Base-by-base conservation (phyloP, 2,329 filamentous ascomycete genomes). In the Pseudopyrenochaeta lycopersici region DNA sequence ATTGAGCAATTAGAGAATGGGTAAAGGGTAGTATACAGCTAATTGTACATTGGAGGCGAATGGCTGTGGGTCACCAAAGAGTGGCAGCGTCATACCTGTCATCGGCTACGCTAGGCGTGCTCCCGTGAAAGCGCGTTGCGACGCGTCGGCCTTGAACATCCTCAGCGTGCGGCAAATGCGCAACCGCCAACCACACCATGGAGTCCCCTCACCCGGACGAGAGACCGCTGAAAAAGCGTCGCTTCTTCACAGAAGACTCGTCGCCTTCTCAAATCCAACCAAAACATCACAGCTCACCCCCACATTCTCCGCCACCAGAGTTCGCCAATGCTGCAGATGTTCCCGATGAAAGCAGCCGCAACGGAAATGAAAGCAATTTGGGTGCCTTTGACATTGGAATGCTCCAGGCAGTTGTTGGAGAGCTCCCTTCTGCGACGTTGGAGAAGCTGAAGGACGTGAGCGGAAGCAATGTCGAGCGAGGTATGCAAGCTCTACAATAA, bases 231-330 rank as follows among this genome's bases (percentile, higher is more conserved):
- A 89, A 89, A 74, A 87, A 86, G 73, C 80, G 84, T 56, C 82
- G 86, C 23, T 88, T 88, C 74, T 88, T 89, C 62, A 77, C 81
- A 14, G 84, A 87, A 39, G 80, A 83, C 23, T 73, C 77, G 10
- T 75, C 77, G 9, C 66, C 71, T 7, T 46, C 48, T 4, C 61
- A 63, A 11, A 39, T 58, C 2, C 49, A 52, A 7, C 51, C 66
- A 10, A 52, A 60, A 27, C 58, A 49, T 9, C 51, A 58, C 20
- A 66, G 72, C 40, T 60, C 72, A 2, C 71, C 72, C 17, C 64
- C 68, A 15, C 68, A 68, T 17, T 66, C 72, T 32, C 64, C 72
- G 49, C 66, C 73, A 49, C 71, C 67, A 51, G 61, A 67, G 15
- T 35, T 49, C 9, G 49, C 41, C 21, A 46, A 52, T 31, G 27